Base-by-base conservation (phyloP, 2,329 filamentous ascomycete genomes). In the Diaporthe velutina region DNA sequence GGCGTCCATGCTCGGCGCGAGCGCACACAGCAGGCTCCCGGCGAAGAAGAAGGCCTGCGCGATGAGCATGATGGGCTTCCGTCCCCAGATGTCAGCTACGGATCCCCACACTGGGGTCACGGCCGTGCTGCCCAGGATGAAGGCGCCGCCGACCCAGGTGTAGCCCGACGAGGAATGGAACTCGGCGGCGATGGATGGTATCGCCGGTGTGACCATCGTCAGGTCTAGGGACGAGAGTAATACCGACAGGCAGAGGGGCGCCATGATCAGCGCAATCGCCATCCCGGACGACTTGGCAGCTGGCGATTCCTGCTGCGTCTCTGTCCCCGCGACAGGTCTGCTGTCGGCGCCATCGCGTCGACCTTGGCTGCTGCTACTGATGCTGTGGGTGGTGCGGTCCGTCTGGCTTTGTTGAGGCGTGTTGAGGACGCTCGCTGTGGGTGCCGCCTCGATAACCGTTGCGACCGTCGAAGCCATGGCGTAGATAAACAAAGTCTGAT, bases 91-190 rank as follows among this genome's bases (percentile, higher is more conserved):
- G 33, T 91, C 90, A 55, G 87, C 88, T 61, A 91, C 79, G 78
- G 90, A 90, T 73, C 92, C 93, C 93, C 93, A 96, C 67, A 93
- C 90, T 0, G 93, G 93, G 0, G 90, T 90, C 1, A 90, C 88
- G 81, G 87, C 90, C 1, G 93, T 91, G 80, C 91, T 93, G 73
- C 91, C 93, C 15, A 96, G 89, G 9, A 95, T 86, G 79, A 94
- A 96, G 3, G 93, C 91, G 50, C 90, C 91, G 19, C 94, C 94
- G 76, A 96, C 92, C 94, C 94, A 96, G 70, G 92, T 90, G 83
- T 95, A 96, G 33, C 93, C 93, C 22, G 89, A 85, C 4, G 90
- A 90, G 8, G 93, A 93, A 58, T 91, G 80, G 76, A 96, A 90
- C 75, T 93, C 87, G 45, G 83, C 83, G 7, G 90, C 87, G 77